Conservation (phyloP, 2,329 filamentous ascomycete genomes). For the Grosmannia clavigera region DNA sequence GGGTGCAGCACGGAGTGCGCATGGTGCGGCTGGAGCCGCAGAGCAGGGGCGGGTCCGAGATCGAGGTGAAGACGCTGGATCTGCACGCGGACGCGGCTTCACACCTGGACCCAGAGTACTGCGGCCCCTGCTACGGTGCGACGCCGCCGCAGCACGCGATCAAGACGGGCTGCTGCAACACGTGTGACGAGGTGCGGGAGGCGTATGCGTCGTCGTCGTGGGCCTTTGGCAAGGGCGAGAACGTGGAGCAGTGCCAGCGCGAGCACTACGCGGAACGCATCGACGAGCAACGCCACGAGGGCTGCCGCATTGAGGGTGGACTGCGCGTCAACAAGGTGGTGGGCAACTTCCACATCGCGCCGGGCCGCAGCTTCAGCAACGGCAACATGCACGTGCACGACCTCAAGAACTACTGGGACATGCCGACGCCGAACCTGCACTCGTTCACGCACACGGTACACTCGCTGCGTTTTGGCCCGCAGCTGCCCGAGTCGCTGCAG, state of each 20-base stretch:
- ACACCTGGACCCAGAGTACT: constrained; percentile 86
- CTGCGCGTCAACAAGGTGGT: constrained; percentile 97
- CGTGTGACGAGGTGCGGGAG: constrained; percentile 90
- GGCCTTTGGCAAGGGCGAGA: constrained; percentile 87
- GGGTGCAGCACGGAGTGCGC: constrained; percentile 81
- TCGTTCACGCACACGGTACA: constrained; percentile 86
- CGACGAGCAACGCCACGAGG: constrained; percentile 78
- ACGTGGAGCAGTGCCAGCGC: constrained; percentile 86
- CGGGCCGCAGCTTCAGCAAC: constrained; percentile 89
- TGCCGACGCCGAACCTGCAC: constrained; percentile 55
- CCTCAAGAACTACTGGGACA: constrained; percentile 85
- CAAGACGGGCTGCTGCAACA: constrained; percentile 91
- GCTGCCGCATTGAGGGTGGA: constrained; percentile 84
- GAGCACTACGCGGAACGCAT: constrained; percentile 89
- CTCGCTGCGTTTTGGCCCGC: constrained; percentile 81
- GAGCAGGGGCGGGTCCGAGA: constrained; percentile 61
- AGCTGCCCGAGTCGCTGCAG: constrained; percentile 61
- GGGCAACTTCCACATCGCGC: constrained; percentile 96
- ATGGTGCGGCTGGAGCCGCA: constrained; percentile 72
- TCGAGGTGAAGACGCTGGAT: constrained; percentile 56
- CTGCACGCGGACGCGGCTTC: constrained; percentile 57
- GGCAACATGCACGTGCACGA: constrained; percentile 98
- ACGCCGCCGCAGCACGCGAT: constrained; percentile 53
- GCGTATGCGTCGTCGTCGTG: constrained; percentile 82
- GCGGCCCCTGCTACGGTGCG: constrained; percentile 86